phyloP scores from a whole-genome alignment of 169 alveolate species.

The Cryptosporidium sp. region DNA sequence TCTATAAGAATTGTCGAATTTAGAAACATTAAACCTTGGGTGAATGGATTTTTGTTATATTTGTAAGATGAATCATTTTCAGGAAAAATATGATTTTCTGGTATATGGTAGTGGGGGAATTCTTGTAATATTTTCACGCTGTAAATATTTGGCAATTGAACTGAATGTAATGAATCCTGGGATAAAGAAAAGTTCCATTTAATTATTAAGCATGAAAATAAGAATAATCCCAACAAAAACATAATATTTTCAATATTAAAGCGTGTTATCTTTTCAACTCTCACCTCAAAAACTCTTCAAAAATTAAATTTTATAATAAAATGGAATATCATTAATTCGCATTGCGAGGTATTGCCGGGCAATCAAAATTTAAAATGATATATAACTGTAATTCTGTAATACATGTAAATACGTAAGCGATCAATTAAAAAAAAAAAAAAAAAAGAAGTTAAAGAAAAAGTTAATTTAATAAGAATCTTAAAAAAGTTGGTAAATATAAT shows the following conservation, averaged over 20 bases:
- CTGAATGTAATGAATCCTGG: background rate
- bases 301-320: background rate
- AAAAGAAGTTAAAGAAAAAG: no score
- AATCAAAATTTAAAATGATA: background rate
- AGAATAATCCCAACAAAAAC: background rate
- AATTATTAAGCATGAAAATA: background rate
- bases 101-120: conserved; percentile 53
- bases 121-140: conserved; percentile 14
- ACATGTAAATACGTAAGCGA: no score
- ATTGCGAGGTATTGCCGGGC: background rate
- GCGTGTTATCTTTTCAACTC: background rate
- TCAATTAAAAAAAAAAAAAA: no score
- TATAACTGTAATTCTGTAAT: background rate
- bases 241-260: background rate
- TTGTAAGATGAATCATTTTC: conserved; percentile 16
- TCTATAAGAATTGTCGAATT: conserved; percentile 40
- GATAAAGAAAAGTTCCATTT: conserved; percentile 3
- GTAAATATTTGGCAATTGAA: conserved; percentile 23
- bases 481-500: background rate
- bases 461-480: background rate
- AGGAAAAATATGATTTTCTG: background rate
- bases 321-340: background rate
- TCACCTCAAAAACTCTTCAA: background rate
- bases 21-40: conserved; percentile 55
- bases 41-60: conserved; percentile 35